These are phyloP conservation scores for Cystobasidiaceae sp. DNA, from an alignment of 1,284 basidiomycete genomes.

Conservation along the genomic window DNA sequence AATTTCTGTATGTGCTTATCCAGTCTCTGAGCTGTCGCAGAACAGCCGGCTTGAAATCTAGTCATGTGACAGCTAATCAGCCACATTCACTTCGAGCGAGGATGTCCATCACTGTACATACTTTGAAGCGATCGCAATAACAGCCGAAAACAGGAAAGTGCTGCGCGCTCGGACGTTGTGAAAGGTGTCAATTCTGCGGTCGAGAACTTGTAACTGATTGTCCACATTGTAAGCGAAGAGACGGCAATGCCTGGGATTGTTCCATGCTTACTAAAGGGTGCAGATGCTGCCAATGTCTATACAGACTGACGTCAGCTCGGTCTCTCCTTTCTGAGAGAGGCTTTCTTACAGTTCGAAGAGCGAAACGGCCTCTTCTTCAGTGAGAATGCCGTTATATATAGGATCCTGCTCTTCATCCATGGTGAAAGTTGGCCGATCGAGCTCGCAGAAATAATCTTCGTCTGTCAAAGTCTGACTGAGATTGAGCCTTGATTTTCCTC, in stretches of 20 bases:
- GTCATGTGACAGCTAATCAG: background rate
- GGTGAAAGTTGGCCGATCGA: background rate
- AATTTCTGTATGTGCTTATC: constrained; percentile 14
- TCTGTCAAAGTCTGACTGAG: constrained; percentile 1
- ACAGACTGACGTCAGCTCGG: background rate
- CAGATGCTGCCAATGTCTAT: constrained; percentile 2
- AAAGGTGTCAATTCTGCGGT: constrained; percentile 3
- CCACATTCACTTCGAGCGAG: background rate
- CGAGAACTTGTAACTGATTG: constrained; percentile 1
- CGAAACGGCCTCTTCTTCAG: background rate
- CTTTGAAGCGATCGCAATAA: constrained; percentile 20
- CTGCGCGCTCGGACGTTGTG: background rate
- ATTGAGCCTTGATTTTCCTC: background rate
- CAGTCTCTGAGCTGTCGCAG: constrained; percentile 3
- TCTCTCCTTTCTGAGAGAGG: background rate
- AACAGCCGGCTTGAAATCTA: constrained; percentile 12
- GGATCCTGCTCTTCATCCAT: background rate
- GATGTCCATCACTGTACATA: background rate
- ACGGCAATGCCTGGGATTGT: background rate
- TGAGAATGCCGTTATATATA: background rate
- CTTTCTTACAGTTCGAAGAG: constrained; percentile 4
- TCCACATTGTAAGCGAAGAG: background rate
- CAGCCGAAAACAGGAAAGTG: constrained; percentile 11
- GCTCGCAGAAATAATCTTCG: background rate
- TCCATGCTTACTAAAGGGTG: background rate